Conservation (phyloP, 2,329 filamentous ascomycete genomes). For the Stemphylium vesicarium region DNA sequence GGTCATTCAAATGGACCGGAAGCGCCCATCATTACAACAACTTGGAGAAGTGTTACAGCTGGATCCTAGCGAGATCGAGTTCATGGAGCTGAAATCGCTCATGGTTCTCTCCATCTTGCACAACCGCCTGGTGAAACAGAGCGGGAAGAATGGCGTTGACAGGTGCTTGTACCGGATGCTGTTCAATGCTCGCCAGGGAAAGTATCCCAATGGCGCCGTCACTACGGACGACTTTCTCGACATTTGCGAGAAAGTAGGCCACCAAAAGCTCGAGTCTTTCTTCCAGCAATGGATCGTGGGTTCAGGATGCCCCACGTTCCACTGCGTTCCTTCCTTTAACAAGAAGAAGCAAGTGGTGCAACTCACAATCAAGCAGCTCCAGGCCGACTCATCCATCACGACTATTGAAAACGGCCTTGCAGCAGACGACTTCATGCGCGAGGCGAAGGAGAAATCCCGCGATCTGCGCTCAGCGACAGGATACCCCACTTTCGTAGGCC, state of each 20-base stretch:
- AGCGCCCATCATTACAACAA: conserved; percentile 80
- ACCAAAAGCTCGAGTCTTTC: conserved; percentile 85
- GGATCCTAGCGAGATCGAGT: conserved; percentile 85
- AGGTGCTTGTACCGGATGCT: conserved; percentile 87
- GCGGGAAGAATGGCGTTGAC: conserved; percentile 80
- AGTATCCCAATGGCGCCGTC: conserved; percentile 72
- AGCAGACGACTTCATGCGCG: conserved; percentile 79
- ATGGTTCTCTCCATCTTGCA: conserved; percentile 94
- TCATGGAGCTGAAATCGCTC: conserved; percentile 88
- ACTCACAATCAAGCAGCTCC: conserved; percentile 78
- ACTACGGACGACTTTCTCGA: conserved; percentile 79
- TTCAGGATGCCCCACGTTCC: conserved; percentile 86
- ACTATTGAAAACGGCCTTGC: conserved; percentile 57
- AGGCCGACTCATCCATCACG: conserved; percentile 37
- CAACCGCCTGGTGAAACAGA: conserved; percentile 85
- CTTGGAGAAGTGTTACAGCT: conserved; percentile 79
- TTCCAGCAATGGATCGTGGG: conserved; percentile 93
- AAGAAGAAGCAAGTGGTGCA: conserved; percentile 97
- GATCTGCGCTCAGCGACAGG: conserved; percentile 72
- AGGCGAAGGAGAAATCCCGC: conserved; percentile 79
- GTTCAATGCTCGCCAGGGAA: conserved; percentile 82
- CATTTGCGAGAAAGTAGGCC: conserved; percentile 85
- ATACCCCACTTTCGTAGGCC: conserved; percentile 86
- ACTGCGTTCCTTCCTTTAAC: conserved; percentile 89
- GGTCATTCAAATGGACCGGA: conserved; percentile 80